Conservation (phyloP, 2,329 filamentous ascomycete species). For the Cytospora piceicola region DNA sequence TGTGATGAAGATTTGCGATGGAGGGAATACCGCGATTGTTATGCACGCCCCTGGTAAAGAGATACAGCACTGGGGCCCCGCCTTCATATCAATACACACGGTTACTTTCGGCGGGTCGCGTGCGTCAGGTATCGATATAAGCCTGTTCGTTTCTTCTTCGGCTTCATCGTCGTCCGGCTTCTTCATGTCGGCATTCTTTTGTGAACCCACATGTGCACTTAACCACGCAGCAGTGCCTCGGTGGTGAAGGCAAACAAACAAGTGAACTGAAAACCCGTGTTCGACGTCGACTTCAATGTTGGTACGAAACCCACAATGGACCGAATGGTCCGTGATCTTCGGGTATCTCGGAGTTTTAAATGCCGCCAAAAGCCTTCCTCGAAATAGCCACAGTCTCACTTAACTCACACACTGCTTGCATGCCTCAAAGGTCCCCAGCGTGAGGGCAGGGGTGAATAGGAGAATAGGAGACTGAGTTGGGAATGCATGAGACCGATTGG, state of each 20-base stretch:
- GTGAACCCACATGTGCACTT: too few relatives aligned
- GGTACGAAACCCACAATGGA: not conserved
- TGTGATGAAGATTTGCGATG: not conserved
- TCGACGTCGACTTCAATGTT: not conserved
- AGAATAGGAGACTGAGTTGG: too few relatives aligned
- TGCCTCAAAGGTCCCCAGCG: too few relatives aligned
- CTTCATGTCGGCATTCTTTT: too few relatives aligned
- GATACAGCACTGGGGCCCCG: not conserved
- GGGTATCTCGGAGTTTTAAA: not conserved
- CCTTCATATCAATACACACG: not conserved
- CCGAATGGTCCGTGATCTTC: not conserved
- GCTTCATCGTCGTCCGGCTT: not conserved
- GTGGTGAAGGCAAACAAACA: not conserved
- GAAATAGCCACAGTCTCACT: not conserved
- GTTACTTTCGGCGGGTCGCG: constrained; percentile 1
- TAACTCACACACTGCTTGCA: too few relatives aligned
- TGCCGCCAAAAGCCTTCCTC: not conserved
- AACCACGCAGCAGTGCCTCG: too few relatives aligned
- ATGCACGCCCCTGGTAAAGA: not conserved
- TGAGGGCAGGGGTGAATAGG: too few relatives aligned
- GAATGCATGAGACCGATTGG: too few relatives aligned
- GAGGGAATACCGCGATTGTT: not conserved
- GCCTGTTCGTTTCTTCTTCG: not conserved
- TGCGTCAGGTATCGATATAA: not conserved
- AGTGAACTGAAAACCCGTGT: not conserved